These are phyloP conservation scores for Cladobotryum mycophilum DNA, from an alignment of 2,329 filamentous ascomycete species.

Conservation along the genomic window DNA sequence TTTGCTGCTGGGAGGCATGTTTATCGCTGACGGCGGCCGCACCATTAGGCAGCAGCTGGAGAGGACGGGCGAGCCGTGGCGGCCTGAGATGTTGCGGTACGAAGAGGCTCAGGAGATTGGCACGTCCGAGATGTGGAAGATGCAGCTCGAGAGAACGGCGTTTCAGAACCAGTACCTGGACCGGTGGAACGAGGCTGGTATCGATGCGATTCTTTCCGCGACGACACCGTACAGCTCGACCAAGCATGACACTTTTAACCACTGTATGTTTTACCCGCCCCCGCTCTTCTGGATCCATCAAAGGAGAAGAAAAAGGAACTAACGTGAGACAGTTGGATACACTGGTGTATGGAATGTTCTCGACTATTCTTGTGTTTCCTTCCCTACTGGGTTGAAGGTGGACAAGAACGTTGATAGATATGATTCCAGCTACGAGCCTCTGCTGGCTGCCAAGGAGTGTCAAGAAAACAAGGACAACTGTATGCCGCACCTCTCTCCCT, in stretches of 20 bases:
- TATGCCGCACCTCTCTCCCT: constrained; percentile 22
- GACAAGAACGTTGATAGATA: constrained; percentile 34
- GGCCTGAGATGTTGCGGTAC: constrained; percentile 32
- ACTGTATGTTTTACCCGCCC: constrained; percentile 27
- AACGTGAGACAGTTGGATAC: constrained; percentile 34
- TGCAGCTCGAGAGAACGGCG: constrained; percentile 38
- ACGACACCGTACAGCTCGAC: constrained; percentile 39
- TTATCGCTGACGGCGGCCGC: constrained; percentile 41
- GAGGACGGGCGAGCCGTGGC: constrained; percentile 37
- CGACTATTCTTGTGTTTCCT: constrained; percentile 43
- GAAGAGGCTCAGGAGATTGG: constrained; percentile 30
- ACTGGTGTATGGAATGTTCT: constrained; percentile 45
- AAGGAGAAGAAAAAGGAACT: constrained; percentile 4
- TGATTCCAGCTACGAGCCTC: constrained; percentile 23
- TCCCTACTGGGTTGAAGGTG: constrained; percentile 36
- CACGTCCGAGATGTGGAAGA: constrained; percentile 41
- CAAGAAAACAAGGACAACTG: constrained; percentile 35
- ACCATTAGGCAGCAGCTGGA: constrained; percentile 34
- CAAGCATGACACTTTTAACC: constrained; percentile 37
- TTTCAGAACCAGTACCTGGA: constrained; percentile 43
- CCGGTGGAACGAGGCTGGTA: constrained; percentile 38
- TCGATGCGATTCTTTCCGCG: constrained; percentile 59
- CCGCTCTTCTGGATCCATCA: too few relatives aligned
- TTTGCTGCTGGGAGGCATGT: constrained; percentile 37
- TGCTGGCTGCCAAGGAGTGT: constrained; percentile 28